A percentile compares a stretch with the other conserved stretches of the same genome.
phyloP scores from a whole-genome alignment of 768 basidiomycete genomes.

The Stropharia rugosoannulata region DNA sequence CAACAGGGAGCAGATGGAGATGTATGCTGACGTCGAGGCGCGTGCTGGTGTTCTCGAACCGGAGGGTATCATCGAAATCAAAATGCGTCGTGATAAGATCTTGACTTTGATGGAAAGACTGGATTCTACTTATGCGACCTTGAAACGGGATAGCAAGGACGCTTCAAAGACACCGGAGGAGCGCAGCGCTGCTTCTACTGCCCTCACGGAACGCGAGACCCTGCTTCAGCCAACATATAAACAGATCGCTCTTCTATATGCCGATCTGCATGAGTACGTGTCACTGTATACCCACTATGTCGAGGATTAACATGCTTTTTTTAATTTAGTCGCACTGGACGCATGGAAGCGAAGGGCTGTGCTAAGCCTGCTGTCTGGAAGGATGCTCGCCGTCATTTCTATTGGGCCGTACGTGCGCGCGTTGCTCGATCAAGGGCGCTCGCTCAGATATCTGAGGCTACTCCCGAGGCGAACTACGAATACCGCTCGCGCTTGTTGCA shows the following conservation, averaged over 20 bases:
- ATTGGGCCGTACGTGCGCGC: constrained; percentile 90
- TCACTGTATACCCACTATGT: not conserved
- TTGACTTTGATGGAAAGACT: constrained; percentile 90
- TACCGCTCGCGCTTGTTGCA: constrained; percentile 67
- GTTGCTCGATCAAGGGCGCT: constrained; percentile 68
- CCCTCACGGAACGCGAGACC: constrained; percentile 74
- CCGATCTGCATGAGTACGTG: constrained; percentile 93
- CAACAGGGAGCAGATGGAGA: constrained; percentile 97
- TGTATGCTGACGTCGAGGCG: constrained; percentile 96
- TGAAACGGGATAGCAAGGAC: constrained; percentile 84
- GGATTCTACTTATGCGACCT: constrained; percentile 75
- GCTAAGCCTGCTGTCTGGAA: constrained; percentile 88
- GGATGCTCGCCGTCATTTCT: constrained; percentile 85
- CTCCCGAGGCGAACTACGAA: constrained; percentile 66
- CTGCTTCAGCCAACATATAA: constrained; percentile 88
- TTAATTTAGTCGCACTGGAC: constrained; percentile 73
- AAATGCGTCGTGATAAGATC: constrained; percentile 95
- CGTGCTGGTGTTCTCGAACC: constrained; percentile 97
- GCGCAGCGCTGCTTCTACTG: constrained; percentile 64
- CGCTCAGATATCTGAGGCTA: constrained; percentile 62
- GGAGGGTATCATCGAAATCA: constrained; percentile 97
- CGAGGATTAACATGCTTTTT: constrained; percentile 7
- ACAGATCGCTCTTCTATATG: constrained; percentile 91
- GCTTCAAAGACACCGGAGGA: constrained; percentile 70
- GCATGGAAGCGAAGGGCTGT: constrained; percentile 98